Conservation (phyloP, 1,139 yeast genomes). For the Scheffersomyces insectosa region DNA sequence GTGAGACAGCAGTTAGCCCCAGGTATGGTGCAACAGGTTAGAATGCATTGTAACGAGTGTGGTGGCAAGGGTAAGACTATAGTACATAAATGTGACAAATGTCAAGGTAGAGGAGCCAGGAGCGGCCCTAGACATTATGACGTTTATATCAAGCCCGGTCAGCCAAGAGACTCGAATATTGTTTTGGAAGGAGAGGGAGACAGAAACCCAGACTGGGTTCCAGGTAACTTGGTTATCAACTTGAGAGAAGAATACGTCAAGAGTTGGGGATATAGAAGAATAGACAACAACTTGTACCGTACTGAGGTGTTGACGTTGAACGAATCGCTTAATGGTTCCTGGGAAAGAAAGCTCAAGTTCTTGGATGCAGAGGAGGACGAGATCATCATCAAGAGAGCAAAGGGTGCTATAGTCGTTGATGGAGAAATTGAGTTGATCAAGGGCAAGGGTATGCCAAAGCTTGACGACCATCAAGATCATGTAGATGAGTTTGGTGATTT, state of each 20-base stretch:
- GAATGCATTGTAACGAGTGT: slow-evolving; percentile 77
- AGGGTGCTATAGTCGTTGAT: slow-evolving; percentile 53
- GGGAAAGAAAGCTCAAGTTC: slow-evolving; percentile 68
- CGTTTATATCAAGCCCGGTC: slow-evolving; percentile 70
- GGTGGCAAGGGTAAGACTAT: slow-evolving; percentile 74
- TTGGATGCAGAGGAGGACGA: slow-evolving; percentile 59
- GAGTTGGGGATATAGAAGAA: slow-evolving; percentile 84
- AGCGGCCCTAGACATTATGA: slow-evolving; percentile 58
- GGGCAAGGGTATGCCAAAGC: slow-evolving; percentile 84
- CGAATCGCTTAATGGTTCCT: slow-evolving; percentile 78
- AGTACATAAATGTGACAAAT: slow-evolving; percentile 60
- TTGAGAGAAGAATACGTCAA: slow-evolving; percentile 53
- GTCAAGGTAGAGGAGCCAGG: slow-evolving; percentile 70
- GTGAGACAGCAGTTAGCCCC: slow-evolving; percentile 80
- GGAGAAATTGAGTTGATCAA: slow-evolving; percentile 71
- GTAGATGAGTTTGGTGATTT: slow-evolving; percentile 72
- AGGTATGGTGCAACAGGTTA: slow-evolving; percentile 85
- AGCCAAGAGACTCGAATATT: slow-evolving; percentile 58
- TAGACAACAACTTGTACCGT: slow-evolving; percentile 71
- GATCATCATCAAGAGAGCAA: slow-evolving; percentile 47
- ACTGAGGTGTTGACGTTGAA: slow-evolving; percentile 72
- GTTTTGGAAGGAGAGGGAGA: slow-evolving; percentile 79
- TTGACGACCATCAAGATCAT: slow-evolving; percentile 28
- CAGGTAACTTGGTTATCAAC: slow-evolving; percentile 75
- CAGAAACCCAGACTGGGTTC: slow-evolving; percentile 72